A percentile compares a stretch with the other conserved stretches of the same genome.
phyloP scores from a whole-genome alignment of 768 basidiomycete species.

The Tulasnella sp. region DNA sequence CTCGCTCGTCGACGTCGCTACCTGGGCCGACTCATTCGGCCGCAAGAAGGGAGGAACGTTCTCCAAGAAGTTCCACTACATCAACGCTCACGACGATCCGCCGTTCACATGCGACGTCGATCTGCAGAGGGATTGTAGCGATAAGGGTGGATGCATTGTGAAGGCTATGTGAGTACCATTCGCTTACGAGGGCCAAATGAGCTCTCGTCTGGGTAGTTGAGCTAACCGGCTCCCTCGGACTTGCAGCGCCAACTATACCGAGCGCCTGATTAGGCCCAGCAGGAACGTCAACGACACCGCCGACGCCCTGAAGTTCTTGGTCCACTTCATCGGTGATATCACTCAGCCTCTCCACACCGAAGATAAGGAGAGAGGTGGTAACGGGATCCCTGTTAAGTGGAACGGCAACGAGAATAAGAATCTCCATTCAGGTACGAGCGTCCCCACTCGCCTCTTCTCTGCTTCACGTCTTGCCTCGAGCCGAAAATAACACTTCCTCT shows the following conservation, averaged over 20 bases:
- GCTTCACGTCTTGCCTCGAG: too few relatives aligned
- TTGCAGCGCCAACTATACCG: background rate
- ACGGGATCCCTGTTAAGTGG: conserved; percentile 15
- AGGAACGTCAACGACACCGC: conserved; percentile 11
- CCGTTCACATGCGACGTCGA: conserved; percentile 20
- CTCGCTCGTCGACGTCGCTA: conserved; percentile 21
- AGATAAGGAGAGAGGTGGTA: conserved; percentile 22
- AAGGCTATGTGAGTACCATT: conserved; percentile 25
- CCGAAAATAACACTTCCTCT: background rate
- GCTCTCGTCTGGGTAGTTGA: background rate
- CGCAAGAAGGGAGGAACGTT: background rate
- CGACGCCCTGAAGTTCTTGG: conserved; percentile 29
- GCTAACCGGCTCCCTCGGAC: background rate
- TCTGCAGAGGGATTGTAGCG: conserved; percentile 19
- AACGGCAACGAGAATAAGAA: conserved; percentile 24
- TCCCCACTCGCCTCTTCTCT: background rate
- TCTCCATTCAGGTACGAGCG: conserved; percentile 16
- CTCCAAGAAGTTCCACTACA: conserved; percentile 21
- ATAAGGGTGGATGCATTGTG: background rate
- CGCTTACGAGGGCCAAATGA: background rate
- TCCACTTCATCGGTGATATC: conserved; percentile 34
- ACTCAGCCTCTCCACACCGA: conserved; percentile 34
- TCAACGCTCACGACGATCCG: conserved; percentile 30
- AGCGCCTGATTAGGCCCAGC: background rate
- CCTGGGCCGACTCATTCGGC: conserved; percentile 23